A percentile compares a stretch with the other conserved stretches of the same genome.
Evolutionary conservation across 2,329 filamentous ascomycete genomes (phyloP).

Genomic region (Fusarium nematophilum): DNA sequence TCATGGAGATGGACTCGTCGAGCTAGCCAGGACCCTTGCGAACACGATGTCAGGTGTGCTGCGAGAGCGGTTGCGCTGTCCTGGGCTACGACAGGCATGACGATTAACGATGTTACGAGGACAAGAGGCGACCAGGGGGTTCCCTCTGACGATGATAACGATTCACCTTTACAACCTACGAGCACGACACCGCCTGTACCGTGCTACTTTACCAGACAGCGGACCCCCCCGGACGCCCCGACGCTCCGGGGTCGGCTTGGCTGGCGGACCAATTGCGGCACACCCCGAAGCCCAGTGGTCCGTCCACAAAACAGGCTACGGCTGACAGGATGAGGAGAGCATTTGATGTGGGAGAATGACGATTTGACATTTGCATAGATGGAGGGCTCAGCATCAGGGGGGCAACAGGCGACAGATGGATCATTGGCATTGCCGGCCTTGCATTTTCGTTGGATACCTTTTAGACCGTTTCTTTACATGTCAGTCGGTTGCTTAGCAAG

Average conservation of each 20-base stretch:
- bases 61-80: constrained; percentile 28
- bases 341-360: constrained; percentile 39
- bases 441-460: constrained; percentile 44
- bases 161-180: constrained; percentile 38
- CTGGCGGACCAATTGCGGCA: constrained; percentile 26
- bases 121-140: constrained; percentile 36
- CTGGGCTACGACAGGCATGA: constrained; percentile 35
- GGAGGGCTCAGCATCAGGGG: constrained; percentile 33
- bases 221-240: too few relatives aligned
- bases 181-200: constrained; percentile 36
- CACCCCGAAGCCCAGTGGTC: constrained; percentile 14
- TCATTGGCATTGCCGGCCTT: constrained; percentile 25
- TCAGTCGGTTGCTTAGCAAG: constrained; percentile 34
- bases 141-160: constrained; percentile 43
- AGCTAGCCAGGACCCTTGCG: constrained; percentile 33
- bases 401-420: constrained; percentile 24
- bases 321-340: constrained; percentile 22
- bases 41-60: constrained; percentile 30
- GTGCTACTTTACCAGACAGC: constrained; percentile 23
- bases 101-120: constrained; percentile 43
- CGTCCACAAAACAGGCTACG: constrained; percentile 14
- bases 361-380: constrained; percentile 42
- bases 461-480: constrained; percentile 45
- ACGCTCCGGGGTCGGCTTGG: constrained; percentile 16
- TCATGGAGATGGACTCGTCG: constrained; percentile 61